Percentiles rank a stretch among this genome's conserved stretches.
These are phyloP conservation scores for Prunus kanzakura DNA, from an alignment of 306 rosid species.

Conservation along the genomic window DNA sequence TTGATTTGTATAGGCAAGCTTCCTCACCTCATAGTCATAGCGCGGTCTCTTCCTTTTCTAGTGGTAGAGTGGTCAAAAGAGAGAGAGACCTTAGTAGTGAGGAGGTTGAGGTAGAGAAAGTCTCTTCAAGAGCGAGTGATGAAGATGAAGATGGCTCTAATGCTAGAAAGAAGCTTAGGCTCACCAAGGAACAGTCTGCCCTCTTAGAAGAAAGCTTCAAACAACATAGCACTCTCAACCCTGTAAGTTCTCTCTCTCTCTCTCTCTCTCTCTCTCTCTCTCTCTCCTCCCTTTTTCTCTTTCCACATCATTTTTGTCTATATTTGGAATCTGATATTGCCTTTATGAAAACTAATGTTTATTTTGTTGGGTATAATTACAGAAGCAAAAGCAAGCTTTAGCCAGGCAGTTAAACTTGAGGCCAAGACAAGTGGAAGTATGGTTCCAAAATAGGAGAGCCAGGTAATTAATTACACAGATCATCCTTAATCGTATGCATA, in stretches of 20 bases:
- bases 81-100: conserved; percentile 80
- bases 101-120: conserved; percentile 58
- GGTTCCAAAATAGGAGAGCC: conserved; percentile 99
- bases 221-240: conserved; percentile 91
- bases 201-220: conserved; percentile 93
- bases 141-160: conserved; percentile 88
- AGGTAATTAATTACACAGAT: conserved; percentile 39
- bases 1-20: conserved; percentile 40
- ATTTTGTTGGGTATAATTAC: conserved; percentile 15
- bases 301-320: not conserved
- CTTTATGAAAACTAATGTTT: not conserved
- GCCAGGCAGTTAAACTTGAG: conserved; percentile 74
- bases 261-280: not conserved
- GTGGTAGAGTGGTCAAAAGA: conserved; percentile 58
- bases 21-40: conserved; percentile 60
- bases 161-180: conserved; percentile 90
- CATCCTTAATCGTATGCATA: no score
- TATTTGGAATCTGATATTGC: not conserved
- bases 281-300: conserved; percentile 14
- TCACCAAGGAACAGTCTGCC: conserved; percentile 84
- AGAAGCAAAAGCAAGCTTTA: conserved; percentile 94
- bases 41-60: conserved; percentile 77
- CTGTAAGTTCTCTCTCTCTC: conserved; percentile 43
- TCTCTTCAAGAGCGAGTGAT: conserved; percentile 70
- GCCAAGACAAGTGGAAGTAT: conserved; percentile 94